A percentile compares a stretch with the other conserved stretches of the same genome.
These are phyloP conservation scores for Scedosporium dehoogii DNA, from an alignment of 2,329 filamentous ascomycete genomes.

Conservation along the genomic window DNA sequence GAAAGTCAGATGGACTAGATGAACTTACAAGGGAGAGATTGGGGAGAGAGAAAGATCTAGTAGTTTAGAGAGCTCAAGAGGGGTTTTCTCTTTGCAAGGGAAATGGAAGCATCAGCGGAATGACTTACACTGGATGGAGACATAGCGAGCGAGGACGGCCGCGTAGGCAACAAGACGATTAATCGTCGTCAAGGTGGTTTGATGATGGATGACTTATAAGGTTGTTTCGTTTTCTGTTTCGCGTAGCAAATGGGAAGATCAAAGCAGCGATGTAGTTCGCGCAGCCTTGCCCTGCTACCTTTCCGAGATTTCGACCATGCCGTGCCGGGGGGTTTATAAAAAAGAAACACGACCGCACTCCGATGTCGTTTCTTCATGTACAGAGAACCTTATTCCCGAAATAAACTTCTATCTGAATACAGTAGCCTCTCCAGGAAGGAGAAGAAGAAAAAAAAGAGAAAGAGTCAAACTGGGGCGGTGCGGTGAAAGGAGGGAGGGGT, in stretches of 20 bases:
- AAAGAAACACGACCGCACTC: background rate
- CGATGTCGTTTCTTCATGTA: background rate
- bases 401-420: background rate
- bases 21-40: background rate
- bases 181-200: too few relatives aligned
- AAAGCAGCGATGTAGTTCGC: background rate
- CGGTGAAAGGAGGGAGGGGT: conserved; percentile 5
- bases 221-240: background rate
- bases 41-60: background rate
- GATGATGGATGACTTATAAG: too few relatives aligned
- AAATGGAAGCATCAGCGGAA: background rate
- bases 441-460: conserved; percentile 6
- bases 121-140: conserved; percentile 5
- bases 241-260: background rate
- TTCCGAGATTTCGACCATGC: background rate
- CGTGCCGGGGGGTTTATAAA: background rate
- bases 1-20: background rate
- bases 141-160: background rate
- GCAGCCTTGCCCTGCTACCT: background rate
- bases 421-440: background rate
- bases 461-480: conserved; percentile 11
- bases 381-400: background rate
- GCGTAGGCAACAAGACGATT: background rate
- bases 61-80: background rate
- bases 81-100: background rate